phyloP scores from a whole-genome alignment of 371 early-diverging fungal species.

The Capillidium rhysosporum region DNA sequence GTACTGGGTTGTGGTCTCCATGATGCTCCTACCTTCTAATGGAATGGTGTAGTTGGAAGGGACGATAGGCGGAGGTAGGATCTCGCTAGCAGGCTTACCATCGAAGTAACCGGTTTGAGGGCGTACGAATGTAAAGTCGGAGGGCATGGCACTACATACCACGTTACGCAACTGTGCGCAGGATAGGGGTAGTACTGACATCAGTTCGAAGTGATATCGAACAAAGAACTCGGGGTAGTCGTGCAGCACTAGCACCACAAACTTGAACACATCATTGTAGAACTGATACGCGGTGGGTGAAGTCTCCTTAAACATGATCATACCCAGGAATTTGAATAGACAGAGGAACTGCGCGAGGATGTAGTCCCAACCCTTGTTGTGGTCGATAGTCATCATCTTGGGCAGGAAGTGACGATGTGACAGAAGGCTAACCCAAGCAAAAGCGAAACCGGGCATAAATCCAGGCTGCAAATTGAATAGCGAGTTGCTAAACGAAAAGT shows the following conservation, averaged over 20 bases:
- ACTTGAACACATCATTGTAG: constrained; percentile 82
- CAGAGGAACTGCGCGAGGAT: constrained; percentile 63
- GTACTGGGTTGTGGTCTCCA: constrained; percentile 49
- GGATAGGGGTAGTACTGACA: constrained; percentile 77
- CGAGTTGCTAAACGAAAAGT: constrained; percentile 54
- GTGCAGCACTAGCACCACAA: constrained; percentile 80
- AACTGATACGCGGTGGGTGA: constrained; percentile 58
- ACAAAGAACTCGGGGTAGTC: constrained; percentile 96
- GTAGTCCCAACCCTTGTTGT: constrained; percentile 69
- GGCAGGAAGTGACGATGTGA: constrained; percentile 88
- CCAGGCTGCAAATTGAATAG: constrained; percentile 68
- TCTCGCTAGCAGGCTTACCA: neutral
- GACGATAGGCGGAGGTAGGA: neutral
- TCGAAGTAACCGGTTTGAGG: neutral
- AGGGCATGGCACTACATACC: constrained; percentile 86
- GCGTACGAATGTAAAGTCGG: neutral
- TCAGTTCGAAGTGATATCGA: constrained; percentile 77
- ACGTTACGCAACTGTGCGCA: constrained; percentile 92
- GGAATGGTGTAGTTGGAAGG: constrained; percentile 5
- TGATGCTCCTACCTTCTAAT: constrained; percentile 31
- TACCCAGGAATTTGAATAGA: constrained; percentile 67
- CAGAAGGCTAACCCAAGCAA: constrained; percentile 89
- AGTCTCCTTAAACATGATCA: constrained; percentile 48
- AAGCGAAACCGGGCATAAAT: constrained; percentile 85
- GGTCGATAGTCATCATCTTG: constrained; percentile 49